phyloP scores from a whole-genome alignment of 2,329 filamentous ascomycete genomes.

The Xylaria multiplex region DNA sequence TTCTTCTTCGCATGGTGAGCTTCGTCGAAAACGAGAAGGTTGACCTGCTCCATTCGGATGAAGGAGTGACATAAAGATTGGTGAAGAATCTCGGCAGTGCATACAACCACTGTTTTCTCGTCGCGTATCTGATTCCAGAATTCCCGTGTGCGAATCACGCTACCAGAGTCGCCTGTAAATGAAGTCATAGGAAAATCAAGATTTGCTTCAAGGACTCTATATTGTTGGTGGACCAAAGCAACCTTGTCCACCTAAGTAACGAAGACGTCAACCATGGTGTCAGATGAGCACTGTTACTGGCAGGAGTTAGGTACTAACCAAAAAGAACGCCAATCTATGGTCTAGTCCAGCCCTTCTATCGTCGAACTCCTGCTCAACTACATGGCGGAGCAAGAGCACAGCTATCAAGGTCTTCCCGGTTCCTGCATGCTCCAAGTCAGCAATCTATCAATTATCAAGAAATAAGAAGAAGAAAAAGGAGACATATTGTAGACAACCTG shows the following conservation, averaged over 20 bases:
- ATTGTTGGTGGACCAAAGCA: conserved; percentile 89
- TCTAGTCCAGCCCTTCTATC: conserved; percentile 68
- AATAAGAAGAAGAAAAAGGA: background rate
- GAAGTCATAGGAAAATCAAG: conserved; percentile 78
- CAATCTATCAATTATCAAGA: background rate
- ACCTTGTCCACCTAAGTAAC: conserved; percentile 78
- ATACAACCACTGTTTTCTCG: conserved; percentile 85
- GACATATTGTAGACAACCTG: conserved; percentile 61
- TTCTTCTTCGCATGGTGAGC: conserved; percentile 96
- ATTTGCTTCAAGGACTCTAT: conserved; percentile 82
- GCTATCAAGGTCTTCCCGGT: conserved; percentile 98
- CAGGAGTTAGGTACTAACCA: conserved; percentile 61
- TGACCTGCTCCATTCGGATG: conserved; percentile 83
- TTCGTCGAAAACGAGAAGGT: conserved; percentile 93
- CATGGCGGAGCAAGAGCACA: conserved; percentile 80
- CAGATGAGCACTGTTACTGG: background rate
- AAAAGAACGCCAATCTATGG: conserved; percentile 81
- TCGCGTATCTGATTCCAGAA: conserved; percentile 65
- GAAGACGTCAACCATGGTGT: conserved; percentile 22
- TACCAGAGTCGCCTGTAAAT: conserved; percentile 76
- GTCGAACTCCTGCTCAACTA: conserved; percentile 80
- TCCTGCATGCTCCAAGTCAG: conserved; percentile 58
- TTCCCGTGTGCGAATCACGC: conserved; percentile 52
- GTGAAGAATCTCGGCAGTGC: conserved; percentile 87
- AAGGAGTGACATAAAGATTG: conserved; percentile 82